Evolutionary conservation across 345 rosid genomes (phyloP).

Genomic region (Aurinia saxatilis): DNA sequence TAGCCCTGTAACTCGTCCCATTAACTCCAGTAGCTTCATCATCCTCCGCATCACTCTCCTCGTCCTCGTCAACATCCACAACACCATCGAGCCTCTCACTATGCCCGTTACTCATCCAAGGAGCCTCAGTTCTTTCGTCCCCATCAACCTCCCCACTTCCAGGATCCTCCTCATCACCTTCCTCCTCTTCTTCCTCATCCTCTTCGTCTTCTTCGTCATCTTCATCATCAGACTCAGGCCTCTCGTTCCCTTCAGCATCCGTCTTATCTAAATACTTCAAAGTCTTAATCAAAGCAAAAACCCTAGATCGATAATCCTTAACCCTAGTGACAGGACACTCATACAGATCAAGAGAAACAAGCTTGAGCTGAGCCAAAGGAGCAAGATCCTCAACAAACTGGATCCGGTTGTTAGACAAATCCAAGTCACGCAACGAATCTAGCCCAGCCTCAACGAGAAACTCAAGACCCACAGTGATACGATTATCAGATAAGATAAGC

Average conservation of each 20-base stretch:
- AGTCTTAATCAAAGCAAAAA: slow-evolving; percentile 59
- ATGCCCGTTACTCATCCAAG: slow-evolving; percentile 46
- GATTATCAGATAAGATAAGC: slow-evolving; percentile 59
- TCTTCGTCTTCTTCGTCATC: slow-evolving; percentile 60
- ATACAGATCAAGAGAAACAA: slow-evolving; percentile 70
- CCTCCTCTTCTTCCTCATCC: slow-evolving; percentile 54
- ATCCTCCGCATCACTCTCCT: slow-evolving; percentile 68
- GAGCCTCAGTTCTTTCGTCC: slow-evolving; percentile 32
- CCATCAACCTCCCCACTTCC: slow-evolving; percentile 66
- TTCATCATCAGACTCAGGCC: slow-evolving; percentile 73
- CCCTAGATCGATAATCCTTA: slow-evolving; percentile 75
- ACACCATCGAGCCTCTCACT: slow-evolving; percentile 43
- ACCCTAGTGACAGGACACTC: slow-evolving; percentile 76
- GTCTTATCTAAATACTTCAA: slow-evolving; percentile 81
- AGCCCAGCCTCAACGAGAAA: slow-evolving; percentile 57
- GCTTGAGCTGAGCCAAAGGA: slow-evolving; percentile 53
- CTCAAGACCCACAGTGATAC: slow-evolving; percentile 63
- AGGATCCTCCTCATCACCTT: slow-evolving; percentile 54
- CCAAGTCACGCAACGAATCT: slow-evolving; percentile 55
- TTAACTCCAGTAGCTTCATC: slow-evolving; percentile 46
- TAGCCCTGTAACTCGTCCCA: slow-evolving; percentile 30
- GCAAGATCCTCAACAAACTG: slow-evolving; percentile 65
- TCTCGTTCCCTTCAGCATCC: slow-evolving; percentile 72
- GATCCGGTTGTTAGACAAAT: slow-evolving; percentile 66
- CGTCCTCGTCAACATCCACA: slow-evolving; percentile 49